These are phyloP conservation scores for Astrothelium macrocarpum DNA, from an alignment of 495 filamentous ascomycete genomes.

Conservation along the genomic window DNA sequence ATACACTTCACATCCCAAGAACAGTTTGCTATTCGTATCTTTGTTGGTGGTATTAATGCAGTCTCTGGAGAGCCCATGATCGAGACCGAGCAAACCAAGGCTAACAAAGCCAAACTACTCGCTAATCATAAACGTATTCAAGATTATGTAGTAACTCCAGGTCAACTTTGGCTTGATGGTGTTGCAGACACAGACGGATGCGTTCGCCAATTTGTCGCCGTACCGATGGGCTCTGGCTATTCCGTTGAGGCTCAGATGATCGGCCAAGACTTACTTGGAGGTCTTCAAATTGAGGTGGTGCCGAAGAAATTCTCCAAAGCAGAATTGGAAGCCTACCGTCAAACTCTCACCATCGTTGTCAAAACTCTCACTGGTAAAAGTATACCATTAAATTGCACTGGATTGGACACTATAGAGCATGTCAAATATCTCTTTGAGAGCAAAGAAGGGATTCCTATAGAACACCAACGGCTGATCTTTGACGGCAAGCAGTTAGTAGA, in stretches of 20 bases:
- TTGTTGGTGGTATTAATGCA: slow-evolving; percentile 40
- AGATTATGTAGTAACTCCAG: slow-evolving; percentile 40
- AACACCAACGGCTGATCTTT: slow-evolving; percentile 22
- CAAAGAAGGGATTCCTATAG: slow-evolving; percentile 20
- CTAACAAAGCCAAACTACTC: slow-evolving; percentile 10
- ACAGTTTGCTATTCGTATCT: slow-evolving; percentile 39
- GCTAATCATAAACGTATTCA: slow-evolving; percentile 25
- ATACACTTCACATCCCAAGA: slow-evolving; percentile 27
- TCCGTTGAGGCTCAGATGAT: slow-evolving; percentile 42
- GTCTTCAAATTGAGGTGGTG: slow-evolving; percentile 41
- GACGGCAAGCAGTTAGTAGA: slow-evolving; percentile 20
- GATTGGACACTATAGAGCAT: slow-evolving; percentile 16
- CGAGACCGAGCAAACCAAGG: slow-evolving; percentile 23
- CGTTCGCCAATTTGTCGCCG: slow-evolving; percentile 38
- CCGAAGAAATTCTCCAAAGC: slow-evolving; percentile 19
- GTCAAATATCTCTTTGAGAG: slow-evolving; percentile 24
- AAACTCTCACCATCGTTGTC: slow-evolving; percentile 16
- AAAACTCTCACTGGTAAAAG: slow-evolving; percentile 27
- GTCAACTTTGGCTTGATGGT: slow-evolving; percentile 42
- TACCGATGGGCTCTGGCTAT: slow-evolving; percentile 37
- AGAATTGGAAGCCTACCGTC: neutral
- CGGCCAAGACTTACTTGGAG: slow-evolving; percentile 34
- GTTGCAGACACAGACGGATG: slow-evolving; percentile 24
- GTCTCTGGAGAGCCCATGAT: slow-evolving; percentile 35
- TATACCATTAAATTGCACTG: slow-evolving; percentile 9